Conservation (phyloP, 148 eudicot genomes). For the Rhododendron griersonianum region DNA sequence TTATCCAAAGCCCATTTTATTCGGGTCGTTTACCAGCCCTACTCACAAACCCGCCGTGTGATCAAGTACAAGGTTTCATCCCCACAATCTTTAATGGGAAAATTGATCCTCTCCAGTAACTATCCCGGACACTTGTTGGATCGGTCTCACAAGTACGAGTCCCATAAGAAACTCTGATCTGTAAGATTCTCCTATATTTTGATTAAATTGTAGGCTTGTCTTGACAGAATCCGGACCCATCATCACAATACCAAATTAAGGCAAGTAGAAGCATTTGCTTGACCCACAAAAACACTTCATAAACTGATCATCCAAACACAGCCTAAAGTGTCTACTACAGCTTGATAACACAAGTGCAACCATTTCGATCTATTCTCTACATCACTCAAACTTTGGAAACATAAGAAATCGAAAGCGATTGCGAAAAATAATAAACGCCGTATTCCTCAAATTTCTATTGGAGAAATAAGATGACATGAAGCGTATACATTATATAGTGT, state of each 20-base stretch:
- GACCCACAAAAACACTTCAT: background rate
- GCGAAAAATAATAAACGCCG: background rate
- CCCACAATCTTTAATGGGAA: too few species aligned
- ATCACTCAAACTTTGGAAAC: background rate
- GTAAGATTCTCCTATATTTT: too few species aligned
- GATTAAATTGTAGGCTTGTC: background rate
- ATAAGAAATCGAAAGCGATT: background rate
- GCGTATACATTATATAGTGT: conserved; percentile 9
- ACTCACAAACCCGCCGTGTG: background rate
- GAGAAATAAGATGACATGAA: background rate
- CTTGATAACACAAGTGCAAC: background rate
- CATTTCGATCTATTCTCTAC: background rate
- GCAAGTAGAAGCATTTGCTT: background rate
- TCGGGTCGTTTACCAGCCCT: background rate
- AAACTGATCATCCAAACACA: background rate
- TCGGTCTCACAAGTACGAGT: too few species aligned
- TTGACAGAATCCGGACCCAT: background rate
- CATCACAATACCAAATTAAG: background rate
- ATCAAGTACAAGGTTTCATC: background rate
- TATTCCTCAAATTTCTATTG: background rate
- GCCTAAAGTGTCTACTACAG: background rate
- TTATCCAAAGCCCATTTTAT: background rate
- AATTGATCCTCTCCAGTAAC: too few species aligned
- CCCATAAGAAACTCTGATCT: too few species aligned
- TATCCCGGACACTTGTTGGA: too few species aligned